Evolutionary conservation across 306 rosid species (phyloP).

Genomic region (Ziziphus jujuba): DNA sequence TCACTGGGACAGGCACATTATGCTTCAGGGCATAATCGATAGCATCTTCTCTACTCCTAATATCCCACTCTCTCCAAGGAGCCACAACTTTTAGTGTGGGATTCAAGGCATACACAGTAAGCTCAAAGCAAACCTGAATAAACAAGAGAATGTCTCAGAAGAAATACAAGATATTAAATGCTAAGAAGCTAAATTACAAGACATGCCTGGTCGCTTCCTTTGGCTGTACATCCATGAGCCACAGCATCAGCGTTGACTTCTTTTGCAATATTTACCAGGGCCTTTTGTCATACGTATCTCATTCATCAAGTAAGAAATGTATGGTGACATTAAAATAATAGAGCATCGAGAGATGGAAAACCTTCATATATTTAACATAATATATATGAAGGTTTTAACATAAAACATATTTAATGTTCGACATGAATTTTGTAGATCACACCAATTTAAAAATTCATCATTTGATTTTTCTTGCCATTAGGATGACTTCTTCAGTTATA

Average conservation of each 20-base stretch:
- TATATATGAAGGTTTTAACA: too few relatives aligned
- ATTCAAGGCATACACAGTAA: conserved; percentile 85
- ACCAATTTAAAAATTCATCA: too few relatives aligned
- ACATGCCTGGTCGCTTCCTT: conserved; percentile 95
- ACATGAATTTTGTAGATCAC: too few relatives aligned
- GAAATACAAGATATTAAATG: background rate
- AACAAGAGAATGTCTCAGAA: conserved; percentile 25
- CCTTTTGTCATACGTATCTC: conserved; percentile 39
- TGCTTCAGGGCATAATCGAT: conserved; percentile 91
- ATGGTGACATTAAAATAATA: background rate
- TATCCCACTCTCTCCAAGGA: conserved; percentile 99
- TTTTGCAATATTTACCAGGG: conserved; percentile 92
- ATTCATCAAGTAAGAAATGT: background rate
- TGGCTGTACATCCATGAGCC: conserved; percentile 95
- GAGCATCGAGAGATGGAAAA: background rate
- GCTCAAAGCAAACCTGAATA: conserved; percentile 87
- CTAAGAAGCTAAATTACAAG: conserved; percentile 12
- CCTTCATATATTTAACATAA: too few relatives aligned
- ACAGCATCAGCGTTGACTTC: conserved; percentile 99
- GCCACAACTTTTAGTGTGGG: conserved; percentile 92
- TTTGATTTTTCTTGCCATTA: too few relatives aligned
- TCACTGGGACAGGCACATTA: conserved; percentile 88
- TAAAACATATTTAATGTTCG: too few relatives aligned
- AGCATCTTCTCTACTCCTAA: conserved; percentile 91
- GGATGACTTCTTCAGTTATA: too few relatives aligned